Conservation (phyloP, 768 basidiomycete genomes). For the Mrakia gelida region DNA sequence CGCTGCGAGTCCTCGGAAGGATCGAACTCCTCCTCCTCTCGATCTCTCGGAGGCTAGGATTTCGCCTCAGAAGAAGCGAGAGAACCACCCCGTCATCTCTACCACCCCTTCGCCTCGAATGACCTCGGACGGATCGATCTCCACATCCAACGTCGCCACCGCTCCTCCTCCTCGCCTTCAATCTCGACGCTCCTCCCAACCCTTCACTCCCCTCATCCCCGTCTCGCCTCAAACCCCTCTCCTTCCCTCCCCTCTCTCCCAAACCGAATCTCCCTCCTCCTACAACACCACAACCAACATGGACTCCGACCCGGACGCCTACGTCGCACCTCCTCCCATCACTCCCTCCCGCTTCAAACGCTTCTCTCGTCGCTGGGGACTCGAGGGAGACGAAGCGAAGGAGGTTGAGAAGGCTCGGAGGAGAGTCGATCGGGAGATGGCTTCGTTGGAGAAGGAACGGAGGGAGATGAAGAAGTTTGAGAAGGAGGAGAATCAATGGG, state of each 20-base stretch:
- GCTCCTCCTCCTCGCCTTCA: background rate
- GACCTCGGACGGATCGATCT: background rate
- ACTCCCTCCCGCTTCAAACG: constrained; percentile 15
- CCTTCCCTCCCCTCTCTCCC: background rate
- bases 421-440: constrained; percentile 18
- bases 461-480: background rate
- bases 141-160: too few relatives aligned
- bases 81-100: background rate
- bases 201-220: constrained; percentile 14
- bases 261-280: background rate
- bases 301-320: background rate
- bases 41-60: constrained; percentile 12
- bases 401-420: constrained; percentile 10
- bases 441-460: constrained; percentile 14
- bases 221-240: constrained; percentile 2
- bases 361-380: constrained; percentile 12
- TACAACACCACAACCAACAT: constrained; percentile 4
- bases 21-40: constrained; percentile 6
- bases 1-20: background rate
- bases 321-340: background rate
- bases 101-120: constrained; percentile 6
- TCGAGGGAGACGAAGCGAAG: constrained; percentile 8
- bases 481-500: constrained; percentile 1
- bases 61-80: constrained; percentile 3
- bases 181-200: background rate